Conservation (phyloP, 2,329 filamentous ascomycete species). For the Paradendryphiella salina region DNA sequence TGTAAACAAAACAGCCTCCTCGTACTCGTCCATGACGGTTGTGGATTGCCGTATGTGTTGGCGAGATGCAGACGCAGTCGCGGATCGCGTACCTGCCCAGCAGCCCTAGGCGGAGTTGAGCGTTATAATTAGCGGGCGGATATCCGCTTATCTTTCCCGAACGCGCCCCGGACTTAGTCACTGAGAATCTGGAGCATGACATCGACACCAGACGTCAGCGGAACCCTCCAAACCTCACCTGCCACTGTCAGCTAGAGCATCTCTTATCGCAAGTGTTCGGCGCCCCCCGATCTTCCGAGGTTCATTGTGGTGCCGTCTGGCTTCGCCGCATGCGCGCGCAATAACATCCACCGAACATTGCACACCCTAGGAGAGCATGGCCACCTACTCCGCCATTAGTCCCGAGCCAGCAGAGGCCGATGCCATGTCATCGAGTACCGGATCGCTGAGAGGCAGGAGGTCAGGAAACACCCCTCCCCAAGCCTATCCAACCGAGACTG, state of each 20-base stretch:
- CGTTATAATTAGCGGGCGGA: constrained; percentile 22
- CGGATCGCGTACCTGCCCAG: constrained; percentile 23
- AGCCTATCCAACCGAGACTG: constrained; percentile 16
- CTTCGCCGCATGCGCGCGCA: constrained; percentile 33
- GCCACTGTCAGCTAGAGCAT: constrained; percentile 1
- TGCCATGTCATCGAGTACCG: constrained; percentile 48
- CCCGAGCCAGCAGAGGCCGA: constrained; percentile 46
- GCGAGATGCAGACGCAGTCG: constrained; percentile 17
- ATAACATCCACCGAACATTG: constrained; percentile 21
- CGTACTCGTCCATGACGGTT: constrained; percentile 44
- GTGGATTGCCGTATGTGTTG: constrained; percentile 14
- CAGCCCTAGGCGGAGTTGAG: neutral
- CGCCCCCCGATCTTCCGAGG: neutral
- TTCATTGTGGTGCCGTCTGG: neutral
- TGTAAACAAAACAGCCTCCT: constrained; percentile 49
- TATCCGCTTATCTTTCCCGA: constrained; percentile 11
- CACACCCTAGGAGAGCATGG: constrained; percentile 44
- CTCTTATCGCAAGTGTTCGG: neutral
- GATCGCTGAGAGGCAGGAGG: constrained; percentile 47
- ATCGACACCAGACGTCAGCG: constrained; percentile 15
- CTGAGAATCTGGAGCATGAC: neutral
- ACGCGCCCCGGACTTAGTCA: constrained; percentile 1
- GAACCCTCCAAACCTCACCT: constrained; percentile 7
- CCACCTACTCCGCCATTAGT: constrained; percentile 53
- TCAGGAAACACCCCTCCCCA: constrained; percentile 11